Conservation (phyloP, 208 protist genomes). For the Acanthamoeba triangularis region DNA sequence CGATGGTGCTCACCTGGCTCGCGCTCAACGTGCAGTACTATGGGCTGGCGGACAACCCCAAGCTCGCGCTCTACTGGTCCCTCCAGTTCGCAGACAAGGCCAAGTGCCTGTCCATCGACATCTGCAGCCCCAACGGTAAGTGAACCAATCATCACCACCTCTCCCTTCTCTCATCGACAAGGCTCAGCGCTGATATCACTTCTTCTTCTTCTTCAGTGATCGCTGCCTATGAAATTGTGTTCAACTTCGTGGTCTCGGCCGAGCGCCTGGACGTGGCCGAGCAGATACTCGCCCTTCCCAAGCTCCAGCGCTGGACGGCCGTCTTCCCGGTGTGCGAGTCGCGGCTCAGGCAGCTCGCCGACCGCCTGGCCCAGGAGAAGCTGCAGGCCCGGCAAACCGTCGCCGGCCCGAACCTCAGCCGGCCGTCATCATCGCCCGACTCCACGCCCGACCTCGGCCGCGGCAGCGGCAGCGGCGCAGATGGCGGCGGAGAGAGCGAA, state of each 20-base stretch:
- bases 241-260: neutral
- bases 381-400: neutral
- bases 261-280: constrained; percentile 9
- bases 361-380: neutral
- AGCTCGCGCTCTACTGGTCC: constrained; percentile 24
- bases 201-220: constrained; percentile 9
- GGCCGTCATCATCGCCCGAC: neutral
- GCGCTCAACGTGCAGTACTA: constrained; percentile 54
- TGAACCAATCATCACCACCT: neutral
- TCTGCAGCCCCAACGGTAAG: neutral
- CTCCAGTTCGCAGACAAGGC: constrained; percentile 52
- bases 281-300: constrained; percentile 8
- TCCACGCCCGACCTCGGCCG: neutral
- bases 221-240: neutral
- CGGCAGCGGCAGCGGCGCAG: neutral
- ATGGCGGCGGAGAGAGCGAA: too few relatives aligned
- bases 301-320: neutral
- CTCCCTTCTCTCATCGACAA: neutral
- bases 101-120: constrained; percentile 12
- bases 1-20: constrained; percentile 31
- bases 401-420: neutral
- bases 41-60: neutral
- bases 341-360: neutral
- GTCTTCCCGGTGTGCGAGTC: constrained; percentile 29
- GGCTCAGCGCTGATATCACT: neutral